Base-by-base conservation (phyloP, 1,139 yeast genomes). In the Pichia kudriavzevii region DNA sequence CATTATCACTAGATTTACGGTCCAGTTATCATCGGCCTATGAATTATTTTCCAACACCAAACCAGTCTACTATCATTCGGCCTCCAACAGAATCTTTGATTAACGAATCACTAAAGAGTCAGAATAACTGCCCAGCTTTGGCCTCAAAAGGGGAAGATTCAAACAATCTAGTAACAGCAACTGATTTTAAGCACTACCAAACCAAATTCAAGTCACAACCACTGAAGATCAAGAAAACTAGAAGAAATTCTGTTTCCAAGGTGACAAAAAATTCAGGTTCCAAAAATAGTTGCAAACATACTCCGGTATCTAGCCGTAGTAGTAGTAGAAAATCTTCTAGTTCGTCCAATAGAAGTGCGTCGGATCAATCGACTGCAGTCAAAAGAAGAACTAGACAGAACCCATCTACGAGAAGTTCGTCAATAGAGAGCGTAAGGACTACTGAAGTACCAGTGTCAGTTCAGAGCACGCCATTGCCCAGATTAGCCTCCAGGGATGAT, bases 391-490 rank as follows among this genome's bases (percentile, higher is more conserved):
- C 32, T 9, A 38, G 43, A 34, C 29, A 40, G 3, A 20, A 28
- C 16, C 32, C 40, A 11, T 18, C 28, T 5, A 28, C 38, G 11
- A 34, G 38, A 34, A 26, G 26, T 8, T 21, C 32, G 7, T 36
- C 38, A 10, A 34, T 16, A 12, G 38, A 29, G 7, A 32, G 35
- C 19, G 21, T 28, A 8, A 30, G 31, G 43, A 40, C 43, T 40
- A 35, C 43, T 34, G 43, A 38, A 25, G 28, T 29, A 13, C 42
- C 43, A 31, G 44, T 40, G 42, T 40, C 44, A n/a, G 30, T 34
- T 12, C 26, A 38, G 28, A 30, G 28, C 13, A 35, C 41, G 8
- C 41, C 41, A 12, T 30, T 28, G 11, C 32, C 12, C 7, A 35
- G 29, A 11, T 29, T 28, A n/a, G 5, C 19, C 4, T 11, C 23